These are phyloP conservation scores for Arthonia radiata DNA, from an alignment of 495 filamentous ascomycete genomes.

Conservation along the genomic window DNA sequence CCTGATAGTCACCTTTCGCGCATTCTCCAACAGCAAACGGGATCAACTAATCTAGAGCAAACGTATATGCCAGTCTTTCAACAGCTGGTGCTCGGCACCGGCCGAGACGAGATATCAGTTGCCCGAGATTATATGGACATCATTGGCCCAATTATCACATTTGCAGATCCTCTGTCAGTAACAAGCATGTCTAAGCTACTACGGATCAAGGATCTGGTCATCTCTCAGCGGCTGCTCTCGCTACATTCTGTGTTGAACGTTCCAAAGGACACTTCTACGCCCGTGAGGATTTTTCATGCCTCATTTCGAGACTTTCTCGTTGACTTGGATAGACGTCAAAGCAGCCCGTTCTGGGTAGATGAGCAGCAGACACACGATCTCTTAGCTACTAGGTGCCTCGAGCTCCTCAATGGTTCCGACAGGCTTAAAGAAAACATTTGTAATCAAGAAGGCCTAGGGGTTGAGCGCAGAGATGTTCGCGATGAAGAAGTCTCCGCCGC, in stretches of 20 bases:
- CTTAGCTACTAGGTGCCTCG: constrained; percentile 10
- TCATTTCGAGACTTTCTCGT: constrained; percentile 13
- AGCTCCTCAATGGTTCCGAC: constrained; percentile 8
- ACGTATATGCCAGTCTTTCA: no score
- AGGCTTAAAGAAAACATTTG: constrained; percentile 18
- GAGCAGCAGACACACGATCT: no score
- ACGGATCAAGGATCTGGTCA: no score
- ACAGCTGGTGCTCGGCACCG: no score
- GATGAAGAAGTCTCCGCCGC: constrained; percentile 1
- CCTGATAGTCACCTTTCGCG: constrained; percentile 4
- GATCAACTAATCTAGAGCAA: no score
- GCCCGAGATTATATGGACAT: no score
- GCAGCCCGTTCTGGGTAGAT: constrained; percentile 12
- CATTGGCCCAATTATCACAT: no score
- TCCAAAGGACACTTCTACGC: constrained; percentile 4
- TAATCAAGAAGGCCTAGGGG: constrained; percentile 9
- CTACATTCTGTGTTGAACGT: constrained; percentile 11
- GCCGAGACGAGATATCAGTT: no score
- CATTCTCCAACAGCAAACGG: constrained; percentile 5
- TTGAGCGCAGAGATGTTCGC: constrained; percentile 7
- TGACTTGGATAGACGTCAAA: constrained; percentile 5
- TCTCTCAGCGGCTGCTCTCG: constrained; percentile 7
- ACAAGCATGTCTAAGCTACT: no score
- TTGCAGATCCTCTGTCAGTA: no score
- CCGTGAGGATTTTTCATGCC: constrained; percentile 9